A percentile compares a stretch with the other conserved stretches of the same genome.
phyloP scores from a whole-genome alignment of 1,284 basidiomycete species.

The Ceratobasidium sp. region DNA sequence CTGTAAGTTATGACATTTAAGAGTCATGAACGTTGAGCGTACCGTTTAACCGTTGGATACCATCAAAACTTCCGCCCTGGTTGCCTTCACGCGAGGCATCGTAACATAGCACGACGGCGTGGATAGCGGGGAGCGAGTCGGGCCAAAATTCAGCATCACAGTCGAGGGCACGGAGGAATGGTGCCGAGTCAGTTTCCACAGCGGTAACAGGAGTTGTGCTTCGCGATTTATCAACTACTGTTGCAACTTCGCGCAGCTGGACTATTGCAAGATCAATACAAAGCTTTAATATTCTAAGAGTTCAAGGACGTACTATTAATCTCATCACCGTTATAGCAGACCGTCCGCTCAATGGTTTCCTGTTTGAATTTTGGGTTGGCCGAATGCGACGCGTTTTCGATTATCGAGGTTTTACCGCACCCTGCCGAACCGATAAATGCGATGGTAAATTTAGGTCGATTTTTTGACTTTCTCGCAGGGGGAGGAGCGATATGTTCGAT shows the following conservation, averaged over 20 bases:
- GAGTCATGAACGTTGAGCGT: neutral
- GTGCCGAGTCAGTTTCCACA: conserved; percentile 68
- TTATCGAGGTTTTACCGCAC: conserved; percentile 79
- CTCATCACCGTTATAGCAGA: conserved; percentile 55
- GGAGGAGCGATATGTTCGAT: conserved; percentile 39
- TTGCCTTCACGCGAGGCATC: conserved; percentile 70
- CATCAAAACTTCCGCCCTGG: conserved; percentile 70
- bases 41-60: conserved; percentile 32
- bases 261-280: conserved; percentile 24
- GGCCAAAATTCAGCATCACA: conserved; percentile 56
- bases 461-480: neutral
- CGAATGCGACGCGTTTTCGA: conserved; percentile 75
- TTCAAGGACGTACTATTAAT: conserved; percentile 61
- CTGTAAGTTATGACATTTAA: neutral
- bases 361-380: conserved; percentile 55
- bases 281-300: no score
- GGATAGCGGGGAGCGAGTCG: conserved; percentile 68
- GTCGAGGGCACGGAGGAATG: conserved; percentile 52
- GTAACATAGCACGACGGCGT: conserved; percentile 81
- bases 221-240: conserved; percentile 35
- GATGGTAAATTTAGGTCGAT: conserved; percentile 55
- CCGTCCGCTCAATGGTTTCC: conserved; percentile 53
- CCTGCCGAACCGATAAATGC: conserved; percentile 76
- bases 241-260: conserved; percentile 22
- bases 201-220: conserved; percentile 61